Evolutionary conservation across 805 yeast genomes (phyloP), one percentile per base, ranked within the genome.

Genomic region (Pichia occidentalis): DNA sequence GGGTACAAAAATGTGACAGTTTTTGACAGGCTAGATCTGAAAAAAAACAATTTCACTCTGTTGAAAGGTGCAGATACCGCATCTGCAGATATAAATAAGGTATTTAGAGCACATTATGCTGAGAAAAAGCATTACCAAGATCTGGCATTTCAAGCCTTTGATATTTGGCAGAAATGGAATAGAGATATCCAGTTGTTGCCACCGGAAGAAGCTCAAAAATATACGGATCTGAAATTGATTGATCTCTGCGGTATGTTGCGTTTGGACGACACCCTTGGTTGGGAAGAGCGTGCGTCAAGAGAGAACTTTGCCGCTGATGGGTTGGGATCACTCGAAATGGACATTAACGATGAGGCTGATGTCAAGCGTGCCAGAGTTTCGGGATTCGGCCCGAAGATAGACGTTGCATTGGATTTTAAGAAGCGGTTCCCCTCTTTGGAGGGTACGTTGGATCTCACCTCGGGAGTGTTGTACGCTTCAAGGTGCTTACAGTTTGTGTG

Each of bases 381-480:
- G 5, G 57, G 50, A 4, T 29, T 42, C 20, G 14, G n/a, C 19
- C 32, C 25, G 4, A 39, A 34, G 41, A 20, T 53, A 14, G 43
- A 50, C 13, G 45, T 48, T n/a, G 36, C 44, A 4, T 23, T 35
- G n/a, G 41, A 46, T 18, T 36, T 40, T 11, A 40, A 45, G 23
- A 13, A 38, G 16, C 41, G 39, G 29, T 30, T 42, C 13, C 25
- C 29, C 9, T 28, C 29, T 7, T 32, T 48, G 16, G 34, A 45
- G 13, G 49, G 50, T n/a, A 47, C 53, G 13, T 38, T 56, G 28
- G 61, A 56, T 39, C 48, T 57, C n/a, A 53, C 60, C 16, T 51
- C 64, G 9, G 64, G 67, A 7, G 41, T 63, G 22, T 24, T 63
- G 4, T 54, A 61, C 37, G 62, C 69, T 7, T 52, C 56, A n/a